phyloP scores from a whole-genome alignment of 306 rosid species.

The Astragalus membranaceus region DNA sequence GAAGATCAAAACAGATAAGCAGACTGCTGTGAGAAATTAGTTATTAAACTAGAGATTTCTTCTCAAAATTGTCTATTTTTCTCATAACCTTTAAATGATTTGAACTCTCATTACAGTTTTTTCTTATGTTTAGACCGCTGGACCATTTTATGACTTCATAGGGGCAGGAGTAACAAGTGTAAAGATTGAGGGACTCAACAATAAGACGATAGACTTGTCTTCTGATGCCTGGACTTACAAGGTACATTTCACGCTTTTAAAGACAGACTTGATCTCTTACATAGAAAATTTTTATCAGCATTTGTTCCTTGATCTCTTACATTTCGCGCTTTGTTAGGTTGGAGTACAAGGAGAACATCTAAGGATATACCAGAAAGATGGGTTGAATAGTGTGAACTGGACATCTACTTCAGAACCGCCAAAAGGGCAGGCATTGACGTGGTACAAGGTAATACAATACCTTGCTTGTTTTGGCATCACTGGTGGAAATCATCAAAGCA shows the following conservation, averaged over 20 bases:
- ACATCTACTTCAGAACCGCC: constrained; percentile 57
- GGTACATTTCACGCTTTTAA: too few species aligned
- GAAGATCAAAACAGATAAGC: not conserved
- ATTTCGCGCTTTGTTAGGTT: constrained; percentile 41
- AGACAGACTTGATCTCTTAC: too few species aligned
- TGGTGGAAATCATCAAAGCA: not conserved
- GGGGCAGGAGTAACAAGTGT: constrained; percentile 85
- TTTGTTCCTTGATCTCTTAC: not conserved
- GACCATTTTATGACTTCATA: constrained; percentile 73
- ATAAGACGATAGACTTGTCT: constrained; percentile 66
- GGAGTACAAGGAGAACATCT: constrained; percentile 80
- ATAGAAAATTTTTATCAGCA: not conserved
- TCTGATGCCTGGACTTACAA: constrained; percentile 75
- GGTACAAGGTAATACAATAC: constrained; percentile 72
- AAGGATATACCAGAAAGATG: constrained; percentile 50
- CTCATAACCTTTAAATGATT: constrained; percentile 8
- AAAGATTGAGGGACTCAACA: constrained; percentile 56
- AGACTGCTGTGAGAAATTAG: not conserved
- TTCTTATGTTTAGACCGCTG: constrained; percentile 59
- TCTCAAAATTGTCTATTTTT: not conserved
- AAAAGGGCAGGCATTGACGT: constrained; percentile 64
- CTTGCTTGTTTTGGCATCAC: not conserved
- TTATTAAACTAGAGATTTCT: constrained; percentile 1
- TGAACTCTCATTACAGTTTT: not conserved
- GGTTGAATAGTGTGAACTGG: constrained; percentile 51